These are phyloP conservation scores for Pleurotus djamor DNA, from an alignment of 768 basidiomycete species.

Conservation along the genomic window DNA sequence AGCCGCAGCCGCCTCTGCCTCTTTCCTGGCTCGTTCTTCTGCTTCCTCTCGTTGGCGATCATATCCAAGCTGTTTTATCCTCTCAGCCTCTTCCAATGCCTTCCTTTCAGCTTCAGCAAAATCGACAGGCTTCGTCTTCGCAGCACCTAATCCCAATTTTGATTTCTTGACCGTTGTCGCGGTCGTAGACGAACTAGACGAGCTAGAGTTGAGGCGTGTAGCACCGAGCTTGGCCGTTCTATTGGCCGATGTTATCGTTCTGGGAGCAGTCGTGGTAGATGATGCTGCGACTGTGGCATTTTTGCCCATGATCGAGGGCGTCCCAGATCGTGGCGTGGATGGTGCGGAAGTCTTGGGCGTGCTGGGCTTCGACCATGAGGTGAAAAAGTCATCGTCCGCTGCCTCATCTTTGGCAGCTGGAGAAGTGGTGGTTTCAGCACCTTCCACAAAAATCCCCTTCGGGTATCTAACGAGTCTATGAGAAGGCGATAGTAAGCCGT, in stretches of 20 bases:
- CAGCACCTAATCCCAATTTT: slow-evolving; percentile 76
- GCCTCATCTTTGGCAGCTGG: slow-evolving; percentile 35
- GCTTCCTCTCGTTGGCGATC: slow-evolving; percentile 83
- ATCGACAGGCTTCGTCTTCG: slow-evolving; percentile 83
- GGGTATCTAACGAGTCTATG: slow-evolving; percentile 56
- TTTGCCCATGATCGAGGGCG: slow-evolving; percentile 61
- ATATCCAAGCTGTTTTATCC: slow-evolving; percentile 89
- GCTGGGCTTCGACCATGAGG: slow-evolving; percentile 90
- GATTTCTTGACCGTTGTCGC: slow-evolving; percentile 52
- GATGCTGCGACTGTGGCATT: slow-evolving; percentile 25
- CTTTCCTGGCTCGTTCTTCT: slow-evolving; percentile 69
- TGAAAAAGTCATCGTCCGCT: slow-evolving; percentile 92
- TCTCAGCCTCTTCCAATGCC: slow-evolving; percentile 89
- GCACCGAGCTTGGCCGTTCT: slow-evolving; percentile 14
- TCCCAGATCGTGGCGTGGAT: slow-evolving; percentile 43
- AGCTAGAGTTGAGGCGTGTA: slow-evolving; percentile 35
- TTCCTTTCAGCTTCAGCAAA: slow-evolving; percentile 94
- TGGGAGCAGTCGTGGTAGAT: slow-evolving; percentile 34
- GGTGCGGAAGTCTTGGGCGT: slow-evolving; percentile 53
- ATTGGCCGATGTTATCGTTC: slow-evolving; percentile 47
- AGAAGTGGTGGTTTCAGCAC: slow-evolving; percentile 47
- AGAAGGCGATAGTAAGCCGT: background rate
- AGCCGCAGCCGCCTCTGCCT: slow-evolving; percentile 50
- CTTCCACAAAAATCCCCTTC: slow-evolving; percentile 77
- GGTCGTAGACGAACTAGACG: slow-evolving; percentile 20